Base-by-base conservation (phyloP, 2,329 filamentous ascomycete genomes). In the Pleomassaria siparia region DNA sequence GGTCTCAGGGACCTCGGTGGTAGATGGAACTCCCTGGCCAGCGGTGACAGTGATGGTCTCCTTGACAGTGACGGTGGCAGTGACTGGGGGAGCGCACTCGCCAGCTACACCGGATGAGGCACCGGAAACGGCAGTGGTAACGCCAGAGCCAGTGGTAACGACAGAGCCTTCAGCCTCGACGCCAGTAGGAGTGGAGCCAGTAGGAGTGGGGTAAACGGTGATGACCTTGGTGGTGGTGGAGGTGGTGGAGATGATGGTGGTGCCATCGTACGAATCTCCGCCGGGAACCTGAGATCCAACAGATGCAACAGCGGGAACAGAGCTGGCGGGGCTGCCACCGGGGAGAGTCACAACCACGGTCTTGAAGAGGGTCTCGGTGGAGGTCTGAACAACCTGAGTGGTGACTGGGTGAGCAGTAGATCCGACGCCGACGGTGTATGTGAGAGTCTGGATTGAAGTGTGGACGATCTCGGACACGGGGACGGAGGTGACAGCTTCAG, bases 391-490 rank as follows among this genome's bases (percentile, higher is more conserved):
- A 46, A 68, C 54, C 58, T 67, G 56, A 26, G 67, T 72, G 49
- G 64, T 75, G 50, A 80, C 63, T 47, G 75, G 72, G 59, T 74
- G 76, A 52, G 71, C 76, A 52, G 61, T 75, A 43, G 67, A 64
- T 55, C 71, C 64, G 49, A 61, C 51, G 54, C 70, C 64, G 48
- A 73, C 55, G 54, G 74, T 74, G 61, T 74, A 72, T 50, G 72
- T 72, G 24, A 77, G 62, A 35, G 73, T 75, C 43, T 64, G 59
- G 56, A 73, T 75, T 12, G 57, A 64, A 55, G 69, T 69, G 44
- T 66, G 59, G 54, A 55, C 55, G 40, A 61, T 53, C 59, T 64
- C 60, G 29, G 60, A 58, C 41, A 60, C 54, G 28, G 60, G 59
- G 41, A 45, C 47, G 30, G 50, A 47, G 21, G 47, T 45, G 12